Base-by-base conservation (phyloP, 768 basidiomycete genomes). In the Tricholoma matsutake region DNA sequence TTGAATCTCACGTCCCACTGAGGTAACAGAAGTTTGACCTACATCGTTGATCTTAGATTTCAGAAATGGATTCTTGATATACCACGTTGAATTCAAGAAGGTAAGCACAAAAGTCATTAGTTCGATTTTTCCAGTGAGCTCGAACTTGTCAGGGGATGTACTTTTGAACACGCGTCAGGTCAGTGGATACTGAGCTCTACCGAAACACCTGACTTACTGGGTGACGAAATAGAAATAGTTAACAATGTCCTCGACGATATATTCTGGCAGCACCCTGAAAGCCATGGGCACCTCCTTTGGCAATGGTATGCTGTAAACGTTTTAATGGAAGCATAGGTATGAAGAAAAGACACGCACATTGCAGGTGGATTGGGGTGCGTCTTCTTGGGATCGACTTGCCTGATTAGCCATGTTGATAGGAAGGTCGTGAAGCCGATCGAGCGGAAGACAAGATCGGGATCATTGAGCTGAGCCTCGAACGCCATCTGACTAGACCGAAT, bases 31-130 rank as follows among this genome's bases (percentile, higher is more conserved):
- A 58, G 63, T n/a, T 45, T 11, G 39, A 73, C 81, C 47, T 64
- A 94, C 94, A 71, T 97, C 92, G 64, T 98, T 94, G 62, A 98
- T 90, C 75, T 98, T 96, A 18, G 94, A 86, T 75, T 98, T 98
- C 67, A 99, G 72, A 80, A 96, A 98, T 0, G 97, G 97, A 67
- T 98, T 99, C 79, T 97, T 97, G 81, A 99, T 96, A 72, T 95
- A 98, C 85, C 93, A 94, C 0, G 96, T 96, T 37, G 93, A 94
- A 6, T 89, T 86, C 62, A 99, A 77, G 81, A 98, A 98, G 2
- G 93, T 94, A 65, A 99, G 76, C 18, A 87, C 83, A 75, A 98
- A 98, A 0, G 87, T 84, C 66, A 98, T 77, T 13, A 98, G 77
- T 65, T 95, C 94, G 10, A 86, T 84, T 76, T 93, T 96, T 49